A percentile compares a stretch with the other conserved stretches of the same genome.
Conservation (phyloP, 176 grass and related monocot species). For the Oryza australiensis region DNA sequence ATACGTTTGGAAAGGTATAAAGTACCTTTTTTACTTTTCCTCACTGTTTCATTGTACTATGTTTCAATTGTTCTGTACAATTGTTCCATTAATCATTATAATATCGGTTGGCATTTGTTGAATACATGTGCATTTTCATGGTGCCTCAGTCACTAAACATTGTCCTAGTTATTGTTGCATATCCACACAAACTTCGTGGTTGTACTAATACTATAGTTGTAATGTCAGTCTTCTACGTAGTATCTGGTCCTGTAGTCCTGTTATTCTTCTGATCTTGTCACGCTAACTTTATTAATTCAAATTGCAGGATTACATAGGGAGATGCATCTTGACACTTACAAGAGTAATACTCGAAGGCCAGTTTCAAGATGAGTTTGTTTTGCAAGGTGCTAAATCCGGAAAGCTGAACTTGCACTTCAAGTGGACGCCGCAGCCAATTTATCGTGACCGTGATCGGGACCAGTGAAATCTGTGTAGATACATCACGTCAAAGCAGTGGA, state of each 20-base stretch:
- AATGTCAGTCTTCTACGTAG: background rate
- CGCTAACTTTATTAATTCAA: slow-evolving; percentile 3
- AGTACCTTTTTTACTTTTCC: background rate
- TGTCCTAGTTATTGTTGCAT: background rate
- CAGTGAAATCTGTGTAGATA: slow-evolving; percentile 35
- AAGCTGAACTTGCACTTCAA: slow-evolving; percentile 84
- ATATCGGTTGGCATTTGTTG: background rate
- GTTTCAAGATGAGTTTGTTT: slow-evolving; percentile 64
- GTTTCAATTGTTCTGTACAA: slow-evolving; percentile 9
- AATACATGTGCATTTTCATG: background rate
- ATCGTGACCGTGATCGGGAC: slow-evolving; percentile 63
- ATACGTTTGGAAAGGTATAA: slow-evolving; percentile 93
- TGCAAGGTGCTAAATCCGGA: slow-evolving; percentile 96
- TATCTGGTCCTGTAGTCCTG: background rate
- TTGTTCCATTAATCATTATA: background rate
- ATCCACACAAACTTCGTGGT: background rate
- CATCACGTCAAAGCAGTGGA: slow-evolving; percentile 16
- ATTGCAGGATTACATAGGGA: slow-evolving; percentile 83
- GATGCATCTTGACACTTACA: slow-evolving; percentile 96
- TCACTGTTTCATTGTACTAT: background rate
- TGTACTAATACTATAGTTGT: background rate
- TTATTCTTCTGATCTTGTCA: slow-evolving; percentile 3
- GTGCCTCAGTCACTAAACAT: background rate
- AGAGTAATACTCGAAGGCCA: slow-evolving; percentile 85
- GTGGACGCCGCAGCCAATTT: slow-evolving; percentile 89